Evolutionary conservation across 2,329 filamentous ascomycete genomes (phyloP), one percentile per base, ranked within the genome.

Genomic region (Alternaria gaisen): DNA sequence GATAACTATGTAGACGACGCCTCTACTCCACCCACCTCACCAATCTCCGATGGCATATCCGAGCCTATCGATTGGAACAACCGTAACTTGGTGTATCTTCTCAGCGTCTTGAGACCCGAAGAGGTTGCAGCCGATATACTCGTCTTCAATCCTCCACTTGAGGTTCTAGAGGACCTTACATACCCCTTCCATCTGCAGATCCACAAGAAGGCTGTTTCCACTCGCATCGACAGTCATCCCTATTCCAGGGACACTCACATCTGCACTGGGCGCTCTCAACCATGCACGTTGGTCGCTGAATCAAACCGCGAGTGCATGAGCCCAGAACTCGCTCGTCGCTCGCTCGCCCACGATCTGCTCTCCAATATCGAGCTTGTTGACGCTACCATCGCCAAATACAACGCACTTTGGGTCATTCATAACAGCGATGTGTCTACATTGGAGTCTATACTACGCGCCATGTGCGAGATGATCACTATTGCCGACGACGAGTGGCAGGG

Each of bases 71-170:
- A 57, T 28, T 74, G 69, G 70, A 65, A 48, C 22, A 60, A 58
- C 24, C 47, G 48, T 16, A 60, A 65, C 43, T 52, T 73, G 16
- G 64, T 63, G 41, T 71, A 70, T 57, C 63, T 73, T 18, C 46
- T 71, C 18, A 42, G 42, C 32, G 52, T 61, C 34, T 47, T 73
- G 46, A 61, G 56, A 28, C 65, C 71, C 10, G 40, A 56, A 51
- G 53, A 60, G 16, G 48, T 64, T 11, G 3, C 55, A 11, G 20
- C 47, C 42, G 42, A 61, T 26, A 34, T 32, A 14, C 36, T 71
- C 56, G 8, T 61, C 52, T 65, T 71, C 61, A 20, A 36, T 16
- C 64, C 70, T 53, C 57, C 62, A 24, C 69, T 69, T 40, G 44
- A 47, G 18, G 18, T 40, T n/a, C 62, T 71, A 20, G 28, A 41